These are phyloP conservation scores for Debaryomyces sp. DNA, from an alignment of 1,139 yeast genomes.

Conservation along the genomic window DNA sequence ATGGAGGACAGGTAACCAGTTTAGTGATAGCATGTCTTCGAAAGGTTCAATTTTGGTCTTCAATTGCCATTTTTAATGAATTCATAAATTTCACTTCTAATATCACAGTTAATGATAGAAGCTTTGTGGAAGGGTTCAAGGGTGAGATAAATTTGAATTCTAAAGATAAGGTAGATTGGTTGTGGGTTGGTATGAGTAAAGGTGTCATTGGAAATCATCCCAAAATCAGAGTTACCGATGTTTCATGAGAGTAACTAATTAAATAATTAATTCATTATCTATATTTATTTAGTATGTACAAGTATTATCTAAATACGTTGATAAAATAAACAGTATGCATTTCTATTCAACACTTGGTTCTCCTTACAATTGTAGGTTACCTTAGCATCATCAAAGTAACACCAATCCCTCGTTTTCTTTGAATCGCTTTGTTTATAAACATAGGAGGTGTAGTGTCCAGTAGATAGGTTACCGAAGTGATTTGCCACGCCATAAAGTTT, in stretches of 20 bases:
- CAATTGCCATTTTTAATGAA: conserved; percentile 85
- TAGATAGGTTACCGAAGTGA: conserved; percentile 77
- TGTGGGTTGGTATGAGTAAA: conserved; percentile 71
- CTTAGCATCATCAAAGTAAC: conserved; percentile 74
- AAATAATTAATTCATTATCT: neutral
- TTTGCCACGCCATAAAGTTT: conserved; percentile 85
- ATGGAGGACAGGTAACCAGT: conserved; percentile 88
- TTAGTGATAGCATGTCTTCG: conserved; percentile 84
- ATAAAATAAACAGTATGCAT: conserved; percentile 80
- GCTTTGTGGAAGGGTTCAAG: conserved; percentile 77
- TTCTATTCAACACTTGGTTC: conserved; percentile 53
- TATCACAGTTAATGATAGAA: conserved; percentile 79
- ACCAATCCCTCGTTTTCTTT: conserved; percentile 57
- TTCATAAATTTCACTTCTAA: conserved; percentile 75
- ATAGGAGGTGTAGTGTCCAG: conserved; percentile 92
- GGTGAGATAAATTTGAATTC: conserved; percentile 61
- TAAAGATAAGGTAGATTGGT: conserved; percentile 62
- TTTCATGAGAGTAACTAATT: neutral
- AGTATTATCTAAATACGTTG: conserved; percentile 33
- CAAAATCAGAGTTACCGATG: conserved; percentile 36
- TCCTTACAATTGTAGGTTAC: conserved; percentile 46
- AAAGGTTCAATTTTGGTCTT: conserved; percentile 85
- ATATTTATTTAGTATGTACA: conserved; percentile 1
- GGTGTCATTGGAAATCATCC: conserved; percentile 55
- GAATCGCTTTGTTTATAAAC: conserved; percentile 58